phyloP scores from a whole-genome alignment of 2,329 filamentous ascomycete genomes.

The Triangularia verruculosa region DNA sequence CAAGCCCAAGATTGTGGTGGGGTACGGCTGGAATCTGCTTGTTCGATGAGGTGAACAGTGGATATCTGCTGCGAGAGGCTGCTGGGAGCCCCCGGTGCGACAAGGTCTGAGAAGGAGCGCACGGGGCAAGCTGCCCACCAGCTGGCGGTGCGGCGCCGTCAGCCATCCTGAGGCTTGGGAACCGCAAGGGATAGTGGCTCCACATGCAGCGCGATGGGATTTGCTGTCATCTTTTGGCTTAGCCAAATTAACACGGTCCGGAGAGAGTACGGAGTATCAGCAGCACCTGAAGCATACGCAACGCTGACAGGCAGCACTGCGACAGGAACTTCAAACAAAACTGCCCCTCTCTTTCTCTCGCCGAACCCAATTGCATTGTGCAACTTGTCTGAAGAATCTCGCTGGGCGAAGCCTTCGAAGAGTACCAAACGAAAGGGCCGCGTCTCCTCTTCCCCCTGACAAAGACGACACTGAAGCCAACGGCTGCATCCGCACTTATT shows the following conservation, averaged over 20 bases:
- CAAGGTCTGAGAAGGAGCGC: neutral
- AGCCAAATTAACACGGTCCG: neutral
- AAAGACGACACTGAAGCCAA: constrained; percentile 1
- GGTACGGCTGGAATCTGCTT: constrained; percentile 2
- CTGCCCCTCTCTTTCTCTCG: neutral
- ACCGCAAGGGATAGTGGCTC: constrained; percentile 8
- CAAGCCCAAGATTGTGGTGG: neutral
- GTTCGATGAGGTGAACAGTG: constrained; percentile 5
- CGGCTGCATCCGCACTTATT: constrained; percentile 2
- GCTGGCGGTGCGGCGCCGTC: constrained; percentile 21
- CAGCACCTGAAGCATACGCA: neutral
- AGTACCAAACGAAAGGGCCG: neutral
- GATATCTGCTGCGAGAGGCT: constrained; percentile 2
- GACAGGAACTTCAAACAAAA: neutral
- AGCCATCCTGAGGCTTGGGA: neutral
- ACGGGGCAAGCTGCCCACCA: constrained; percentile 2
- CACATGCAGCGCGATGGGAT: constrained; percentile 11
- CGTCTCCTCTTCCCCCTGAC: constrained; percentile 1
- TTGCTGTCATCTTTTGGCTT: constrained; percentile 23
- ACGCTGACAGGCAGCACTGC: neutral
- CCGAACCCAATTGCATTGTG: neutral
- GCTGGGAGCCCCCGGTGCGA: neutral
- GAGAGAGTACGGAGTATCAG: neutral
- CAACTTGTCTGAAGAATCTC: neutral
- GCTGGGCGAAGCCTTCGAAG: neutral